Conservation (phyloP, 2,329 filamentous ascomycete genomes). For the Metarhizium rileyi region DNA sequence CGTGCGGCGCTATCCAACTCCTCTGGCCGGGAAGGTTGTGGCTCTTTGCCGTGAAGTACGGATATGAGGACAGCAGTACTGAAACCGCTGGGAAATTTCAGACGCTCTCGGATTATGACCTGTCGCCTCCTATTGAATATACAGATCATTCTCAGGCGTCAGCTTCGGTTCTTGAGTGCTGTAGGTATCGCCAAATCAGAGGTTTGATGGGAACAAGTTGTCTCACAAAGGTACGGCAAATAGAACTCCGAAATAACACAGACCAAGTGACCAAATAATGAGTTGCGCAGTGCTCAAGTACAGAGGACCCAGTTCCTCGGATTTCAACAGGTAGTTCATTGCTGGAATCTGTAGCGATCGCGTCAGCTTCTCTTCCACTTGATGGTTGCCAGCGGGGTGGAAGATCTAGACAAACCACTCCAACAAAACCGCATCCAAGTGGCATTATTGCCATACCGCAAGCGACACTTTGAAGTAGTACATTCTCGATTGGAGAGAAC, state of each 20-base stretch:
- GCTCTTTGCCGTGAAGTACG: slow-evolving; percentile 63
- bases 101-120: slow-evolving; percentile 83
- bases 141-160: neutral
- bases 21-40: slow-evolving; percentile 22
- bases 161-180: neutral
- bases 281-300: slow-evolving; percentile 64
- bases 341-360: slow-evolving; percentile 56
- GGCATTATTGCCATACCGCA: slow-evolving; percentile 96
- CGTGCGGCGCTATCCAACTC: slow-evolving; percentile 25
- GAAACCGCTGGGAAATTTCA: slow-evolving; percentile 92
- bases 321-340: slow-evolving; percentile 72
- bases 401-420: slow-evolving; percentile 47
- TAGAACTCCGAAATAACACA: slow-evolving; percentile 94
- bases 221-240: slow-evolving; percentile 78
- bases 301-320: slow-evolving; percentile 70
- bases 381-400: neutral
- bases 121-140: slow-evolving; percentile 52
- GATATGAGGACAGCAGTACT: slow-evolving; percentile 90
- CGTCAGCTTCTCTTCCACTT: slow-evolving; percentile 3
- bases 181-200: neutral
- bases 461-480: slow-evolving; percentile 90
- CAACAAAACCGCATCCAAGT: slow-evolving; percentile 88
- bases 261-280: slow-evolving; percentile 80
- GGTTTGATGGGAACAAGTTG: neutral
- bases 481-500: slow-evolving; percentile 93